Evolutionary conservation across 805 yeast species (phyloP).

Genomic region (Ogataea sp.): DNA sequence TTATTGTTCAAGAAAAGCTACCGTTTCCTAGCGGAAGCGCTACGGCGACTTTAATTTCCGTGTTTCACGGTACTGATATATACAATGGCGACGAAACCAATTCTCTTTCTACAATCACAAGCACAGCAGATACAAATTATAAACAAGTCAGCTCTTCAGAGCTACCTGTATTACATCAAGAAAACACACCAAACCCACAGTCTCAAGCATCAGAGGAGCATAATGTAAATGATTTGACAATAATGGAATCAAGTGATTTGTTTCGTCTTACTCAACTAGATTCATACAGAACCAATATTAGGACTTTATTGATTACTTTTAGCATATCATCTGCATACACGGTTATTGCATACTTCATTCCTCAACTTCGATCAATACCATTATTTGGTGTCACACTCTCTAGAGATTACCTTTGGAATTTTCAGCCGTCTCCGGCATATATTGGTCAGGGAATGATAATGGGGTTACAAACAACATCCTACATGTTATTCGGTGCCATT

Average conservation of each 20-base stretch:
- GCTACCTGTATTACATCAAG: not conserved
- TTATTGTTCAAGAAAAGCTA: slow-evolving; percentile 77
- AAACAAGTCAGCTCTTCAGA: too few relatives aligned
- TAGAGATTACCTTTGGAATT: slow-evolving; percentile 63
- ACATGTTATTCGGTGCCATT: slow-evolving; percentile 84
- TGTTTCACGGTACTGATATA: slow-evolving; percentile 65
- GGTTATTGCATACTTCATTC: slow-evolving; percentile 60
- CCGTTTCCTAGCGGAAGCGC: slow-evolving; percentile 96
- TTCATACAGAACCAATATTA: slow-evolving; percentile 48
- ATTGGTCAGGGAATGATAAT: slow-evolving; percentile 96
- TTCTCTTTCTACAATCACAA: not conserved
- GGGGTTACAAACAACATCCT: slow-evolving; percentile 88
- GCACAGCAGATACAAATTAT: too few relatives aligned
- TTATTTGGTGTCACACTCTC: slow-evolving; percentile 66
- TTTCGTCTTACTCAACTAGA: slow-evolving; percentile 19
- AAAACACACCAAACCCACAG: not conserved
- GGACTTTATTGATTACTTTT: slow-evolving; percentile 55
- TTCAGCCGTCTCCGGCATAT: slow-evolving; percentile 96
- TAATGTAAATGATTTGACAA: slow-evolving; percentile 14
- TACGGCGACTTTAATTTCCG: slow-evolving; percentile 87
- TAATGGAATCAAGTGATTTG: slow-evolving; percentile 26
- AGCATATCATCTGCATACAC: slow-evolving; percentile 66
- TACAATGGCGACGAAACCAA: slow-evolving; percentile 18
- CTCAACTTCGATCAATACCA: slow-evolving; percentile 61
- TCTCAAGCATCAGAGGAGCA: not conserved